These are phyloP conservation scores for Chytriomyces sp. DNA, from an alignment of 192 early-diverging fungal genomes.

Conservation along the genomic window DNA sequence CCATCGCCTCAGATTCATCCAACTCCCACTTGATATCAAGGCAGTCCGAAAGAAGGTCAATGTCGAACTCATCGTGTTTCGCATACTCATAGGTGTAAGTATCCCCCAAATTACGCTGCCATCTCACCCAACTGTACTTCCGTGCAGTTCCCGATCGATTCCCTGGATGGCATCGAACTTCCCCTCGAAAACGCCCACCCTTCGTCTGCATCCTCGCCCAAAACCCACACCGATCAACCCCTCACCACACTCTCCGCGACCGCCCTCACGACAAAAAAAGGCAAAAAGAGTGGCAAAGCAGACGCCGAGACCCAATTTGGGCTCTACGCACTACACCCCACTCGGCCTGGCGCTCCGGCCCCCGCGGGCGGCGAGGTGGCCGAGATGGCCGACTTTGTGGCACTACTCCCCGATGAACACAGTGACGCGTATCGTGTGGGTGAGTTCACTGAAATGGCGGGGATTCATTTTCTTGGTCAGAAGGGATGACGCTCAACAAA, in stretches of 20 bases:
- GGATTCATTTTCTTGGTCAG: neutral
- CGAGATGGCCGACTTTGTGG: slow-evolving; percentile 25
- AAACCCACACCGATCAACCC: no score
- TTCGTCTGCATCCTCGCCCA: neutral
- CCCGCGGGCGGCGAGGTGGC: slow-evolving; percentile 17
- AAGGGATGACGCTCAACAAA: neutral
- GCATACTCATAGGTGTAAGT: neutral
- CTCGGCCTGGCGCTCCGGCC: neutral
- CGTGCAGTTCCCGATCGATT: neutral
- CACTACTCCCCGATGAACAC: slow-evolving; percentile 4
- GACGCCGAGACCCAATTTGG: neutral
- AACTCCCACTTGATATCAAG: neutral
- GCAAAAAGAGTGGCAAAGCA: neutral
- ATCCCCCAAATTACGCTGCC: neutral
- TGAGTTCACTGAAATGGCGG: neutral
- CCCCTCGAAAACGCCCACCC: neutral
- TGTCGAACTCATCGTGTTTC: neutral
- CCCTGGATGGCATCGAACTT: slow-evolving; percentile 12
- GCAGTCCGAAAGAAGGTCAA: neutral
- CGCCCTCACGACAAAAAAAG: neutral
- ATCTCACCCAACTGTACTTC: neutral
- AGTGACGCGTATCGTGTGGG: neutral
- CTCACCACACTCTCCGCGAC: neutral
- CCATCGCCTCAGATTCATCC: neutral
- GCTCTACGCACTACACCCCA: neutral